Evolutionary conservation across 495 filamentous ascomycete genomes (phyloP).

Genomic region (Pseudoneurospora amorphoporcata): DNA sequence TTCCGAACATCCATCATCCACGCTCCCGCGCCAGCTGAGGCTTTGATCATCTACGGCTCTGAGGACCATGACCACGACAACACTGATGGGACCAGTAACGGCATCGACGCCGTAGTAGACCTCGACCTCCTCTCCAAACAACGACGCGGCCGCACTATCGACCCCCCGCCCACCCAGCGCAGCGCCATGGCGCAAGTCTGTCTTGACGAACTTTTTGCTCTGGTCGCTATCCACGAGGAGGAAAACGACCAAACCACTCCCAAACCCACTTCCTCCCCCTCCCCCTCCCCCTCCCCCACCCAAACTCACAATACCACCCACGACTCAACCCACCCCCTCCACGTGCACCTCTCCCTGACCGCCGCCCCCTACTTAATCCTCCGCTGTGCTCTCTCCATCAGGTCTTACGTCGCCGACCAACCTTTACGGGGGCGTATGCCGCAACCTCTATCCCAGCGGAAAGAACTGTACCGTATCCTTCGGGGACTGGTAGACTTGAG

Average conservation of each 20-base stretch:
- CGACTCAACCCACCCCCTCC: conserved; percentile 20
- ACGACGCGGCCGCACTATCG: conserved; percentile 60
- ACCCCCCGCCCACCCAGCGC: conserved; percentile 52
- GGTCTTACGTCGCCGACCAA: conserved; percentile 82
- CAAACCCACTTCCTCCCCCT: conserved; percentile 10
- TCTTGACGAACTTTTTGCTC: conserved; percentile 68
- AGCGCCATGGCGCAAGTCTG: conserved; percentile 68
- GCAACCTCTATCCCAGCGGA: conserved; percentile 70
- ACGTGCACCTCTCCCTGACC: conserved; percentile 58
- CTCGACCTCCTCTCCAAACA: conserved; percentile 54
- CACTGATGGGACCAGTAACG: conserved; percentile 2
- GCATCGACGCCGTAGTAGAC: conserved; percentile 35
- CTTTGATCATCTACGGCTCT: conserved; percentile 32
- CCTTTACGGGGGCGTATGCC: conserved; percentile 88
- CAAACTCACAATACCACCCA: neutral
- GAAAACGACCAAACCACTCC: neutral
- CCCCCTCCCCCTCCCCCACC: conserved; percentile 17
- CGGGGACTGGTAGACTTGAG: conserved; percentile 50
- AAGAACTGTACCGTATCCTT: conserved; percentile 66
- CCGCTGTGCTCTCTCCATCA: conserved; percentile 65
- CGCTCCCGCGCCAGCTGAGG: conserved; percentile 52
- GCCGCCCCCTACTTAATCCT: conserved; percentile 78
- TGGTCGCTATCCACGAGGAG: conserved; percentile 44
- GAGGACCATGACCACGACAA: neutral
- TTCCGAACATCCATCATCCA: conserved; percentile 80